Conservation (phyloP, 257 asterid species). For the Nicotiana attenuata region DNA sequence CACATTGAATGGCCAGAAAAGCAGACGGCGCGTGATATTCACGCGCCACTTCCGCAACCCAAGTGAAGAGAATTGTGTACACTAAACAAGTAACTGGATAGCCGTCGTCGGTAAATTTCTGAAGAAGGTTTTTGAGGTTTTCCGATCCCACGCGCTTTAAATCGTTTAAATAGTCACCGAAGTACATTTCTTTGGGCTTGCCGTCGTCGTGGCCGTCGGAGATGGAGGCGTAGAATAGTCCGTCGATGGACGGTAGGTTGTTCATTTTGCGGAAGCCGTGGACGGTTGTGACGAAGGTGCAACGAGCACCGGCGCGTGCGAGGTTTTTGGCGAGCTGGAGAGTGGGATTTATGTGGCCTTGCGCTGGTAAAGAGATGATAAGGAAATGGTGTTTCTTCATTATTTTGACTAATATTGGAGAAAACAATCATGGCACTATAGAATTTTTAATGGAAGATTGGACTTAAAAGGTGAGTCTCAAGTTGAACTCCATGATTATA, state of each 20-base stretch:
- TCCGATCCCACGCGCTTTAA: conserved; percentile 29
- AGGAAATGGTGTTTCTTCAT: conserved; percentile 41
- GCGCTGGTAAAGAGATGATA: conserved; percentile 44
- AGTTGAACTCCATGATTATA: too few species aligned
- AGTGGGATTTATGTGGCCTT: conserved; percentile 70
- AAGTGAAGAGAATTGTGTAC: conserved; percentile 48
- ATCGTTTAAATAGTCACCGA: conserved; percentile 11
- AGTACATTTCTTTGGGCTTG: conserved; percentile 12
- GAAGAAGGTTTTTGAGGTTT: conserved; percentile 20
- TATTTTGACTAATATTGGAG: neutral
- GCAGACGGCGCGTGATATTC: conserved; percentile 41
- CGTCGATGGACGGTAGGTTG: conserved; percentile 9
- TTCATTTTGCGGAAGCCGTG: conserved; percentile 34
- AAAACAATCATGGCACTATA: neutral
- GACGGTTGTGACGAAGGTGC: conserved; percentile 47
- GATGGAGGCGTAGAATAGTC: conserved; percentile 35
- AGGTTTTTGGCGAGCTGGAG: conserved; percentile 53
- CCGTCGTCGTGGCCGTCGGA: conserved; percentile 60
- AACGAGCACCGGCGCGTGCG: conserved; percentile 32
- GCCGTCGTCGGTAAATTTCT: conserved; percentile 18
- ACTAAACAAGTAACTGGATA: conserved; percentile 40
- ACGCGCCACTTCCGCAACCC: conserved; percentile 53
- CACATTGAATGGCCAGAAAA: conserved; percentile 65
- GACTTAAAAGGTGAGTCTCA: neutral
- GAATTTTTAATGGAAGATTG: too few species aligned